These are phyloP conservation scores for Cotoneaster glaucophyllus DNA, from an alignment of 306 rosid species.

Conservation along the genomic window DNA sequence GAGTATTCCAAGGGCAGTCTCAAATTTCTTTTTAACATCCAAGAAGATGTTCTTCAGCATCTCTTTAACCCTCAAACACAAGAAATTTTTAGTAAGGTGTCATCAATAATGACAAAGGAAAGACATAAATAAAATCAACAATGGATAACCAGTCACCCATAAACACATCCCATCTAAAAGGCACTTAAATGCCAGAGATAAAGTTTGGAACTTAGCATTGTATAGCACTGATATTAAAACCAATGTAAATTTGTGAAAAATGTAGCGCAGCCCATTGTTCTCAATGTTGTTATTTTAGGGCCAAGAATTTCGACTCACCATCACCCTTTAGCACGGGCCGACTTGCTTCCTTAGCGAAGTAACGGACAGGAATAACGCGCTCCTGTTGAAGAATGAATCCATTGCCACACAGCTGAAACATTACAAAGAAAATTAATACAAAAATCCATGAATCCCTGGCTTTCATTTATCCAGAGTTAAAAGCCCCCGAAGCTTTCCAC, in stretches of 20 bases:
- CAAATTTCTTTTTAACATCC: conserved; percentile 80
- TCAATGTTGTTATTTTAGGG: not conserved
- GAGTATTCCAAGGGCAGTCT: conserved; percentile 64
- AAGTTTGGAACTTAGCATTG: not conserved
- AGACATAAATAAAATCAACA: not conserved
- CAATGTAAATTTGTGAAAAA: not conserved
- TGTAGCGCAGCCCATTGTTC: not conserved
- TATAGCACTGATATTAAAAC: not conserved
- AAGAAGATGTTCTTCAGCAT: conserved; percentile 77
- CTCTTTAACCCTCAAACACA: conserved; percentile 40
- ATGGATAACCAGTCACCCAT: not conserved
- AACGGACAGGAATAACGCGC: conserved; percentile 62
- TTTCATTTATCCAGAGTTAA: not conserved
- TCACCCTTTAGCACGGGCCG: conserved; percentile 81
- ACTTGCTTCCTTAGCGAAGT: conserved; percentile 62
- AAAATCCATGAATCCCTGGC: not conserved
- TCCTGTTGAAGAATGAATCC: conserved; percentile 57
- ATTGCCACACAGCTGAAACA: conserved; percentile 51
- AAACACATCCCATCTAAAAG: not conserved
- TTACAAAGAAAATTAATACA: not conserved
- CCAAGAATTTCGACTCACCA: conserved; percentile 40
- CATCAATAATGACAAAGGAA: not conserved
- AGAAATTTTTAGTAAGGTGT: conserved; percentile 18
- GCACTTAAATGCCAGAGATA: not conserved
- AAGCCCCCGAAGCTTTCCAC: not conserved